Evolutionary conservation across 345 rosid species (phyloP), one percentile per base, ranked within the genome.

Genomic region (Linum tenue): DNA sequence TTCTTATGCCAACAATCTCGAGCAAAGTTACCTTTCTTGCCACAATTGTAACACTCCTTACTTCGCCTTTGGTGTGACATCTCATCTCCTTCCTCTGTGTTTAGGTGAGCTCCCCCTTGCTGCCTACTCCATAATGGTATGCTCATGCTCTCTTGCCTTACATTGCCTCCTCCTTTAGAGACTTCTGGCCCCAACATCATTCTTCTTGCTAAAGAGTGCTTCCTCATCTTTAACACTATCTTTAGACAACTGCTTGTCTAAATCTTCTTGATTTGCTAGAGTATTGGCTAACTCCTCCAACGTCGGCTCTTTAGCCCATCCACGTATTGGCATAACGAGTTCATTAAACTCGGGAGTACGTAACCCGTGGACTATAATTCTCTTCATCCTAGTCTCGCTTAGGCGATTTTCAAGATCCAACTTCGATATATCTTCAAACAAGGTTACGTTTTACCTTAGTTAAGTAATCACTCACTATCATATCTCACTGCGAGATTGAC

Each of bases 321-420:
- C 64, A 36, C 40, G 48, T 1, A 35, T 39, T 16, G n/a, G 16
- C 7, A 11, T 50, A 9, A 50, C 14, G 48, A 65, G 16, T 36
- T 17, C 56, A 0, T 60, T n/a, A 6, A 22, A 60, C 36, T 65
- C 39, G 1, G 7, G 37, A n/a, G n/a, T n/a, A 14, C 1, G 12
- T 44, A 59, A 42, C 2, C n/a, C 17, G 0, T 48, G 35, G 59
- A 64, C 14, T 1, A 65, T 70, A 16, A 64, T 70, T 37, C 69
- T 59, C 37, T 10, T 16, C 6, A 35, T 16, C 37, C 11, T 16
- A 2, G 37, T 56, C 11, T 16, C 60, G 11, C 60, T 56, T 8
- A 56, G 4, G 11, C 2, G 60, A 56, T 16, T 56, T 3, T 56
- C 11, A 3, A 2, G 60, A 56, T 16, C 60, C 37, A 16, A 1